A percentile compares a stretch with the other conserved stretches of the same genome.
These are phyloP conservation scores for Marasmius oreades DNA, from an alignment of 1,284 basidiomycete genomes.

Conservation along the genomic window DNA sequence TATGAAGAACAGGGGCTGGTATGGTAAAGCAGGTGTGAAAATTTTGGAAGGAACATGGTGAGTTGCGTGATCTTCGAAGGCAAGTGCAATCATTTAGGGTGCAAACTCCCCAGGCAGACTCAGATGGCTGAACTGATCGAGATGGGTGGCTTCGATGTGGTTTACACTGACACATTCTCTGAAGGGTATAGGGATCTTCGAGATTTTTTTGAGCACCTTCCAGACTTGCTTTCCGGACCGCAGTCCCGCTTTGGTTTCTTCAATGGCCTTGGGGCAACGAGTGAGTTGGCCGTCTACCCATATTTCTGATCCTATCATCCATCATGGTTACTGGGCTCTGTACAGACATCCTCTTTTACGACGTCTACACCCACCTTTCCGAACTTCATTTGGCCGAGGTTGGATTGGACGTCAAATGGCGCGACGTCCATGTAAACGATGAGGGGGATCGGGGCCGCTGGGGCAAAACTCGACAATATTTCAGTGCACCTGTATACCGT, in stretches of 20 bases:
- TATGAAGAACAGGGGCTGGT: constrained; percentile 76
- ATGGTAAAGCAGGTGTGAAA: constrained; percentile 71
- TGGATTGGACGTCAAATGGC: constrained; percentile 75
- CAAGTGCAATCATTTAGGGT: neutral
- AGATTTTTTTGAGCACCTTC: constrained; percentile 81
- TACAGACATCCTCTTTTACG: constrained; percentile 80
- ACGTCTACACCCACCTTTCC: constrained; percentile 85
- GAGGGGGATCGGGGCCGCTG: constrained; percentile 52
- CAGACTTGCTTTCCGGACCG: constrained; percentile 76
- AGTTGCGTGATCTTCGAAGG: neutral
- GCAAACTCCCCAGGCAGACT: constrained; percentile 66
- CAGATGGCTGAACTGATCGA: constrained; percentile 50
- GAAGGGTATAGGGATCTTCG: constrained; percentile 84
- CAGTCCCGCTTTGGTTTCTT: constrained; percentile 92
- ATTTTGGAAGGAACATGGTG: constrained; percentile 86
- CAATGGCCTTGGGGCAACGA: constrained; percentile 95
- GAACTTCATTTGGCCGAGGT: constrained; percentile 85
- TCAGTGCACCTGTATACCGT: constrained; percentile 63
- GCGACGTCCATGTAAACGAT: constrained; percentile 60
- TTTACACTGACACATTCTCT: constrained; percentile 96
- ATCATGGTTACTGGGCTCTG: neutral
- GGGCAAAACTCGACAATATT: constrained; percentile 72
- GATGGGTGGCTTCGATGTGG: constrained; percentile 77
- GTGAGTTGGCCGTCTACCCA: constrained; percentile 37
- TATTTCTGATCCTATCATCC: constrained; percentile 12